Percentiles rank a stretch among this genome's conserved stretches.
Conservation (phyloP, 352 stramenopile species). For the Poterioochromonas sp. region DNA sequence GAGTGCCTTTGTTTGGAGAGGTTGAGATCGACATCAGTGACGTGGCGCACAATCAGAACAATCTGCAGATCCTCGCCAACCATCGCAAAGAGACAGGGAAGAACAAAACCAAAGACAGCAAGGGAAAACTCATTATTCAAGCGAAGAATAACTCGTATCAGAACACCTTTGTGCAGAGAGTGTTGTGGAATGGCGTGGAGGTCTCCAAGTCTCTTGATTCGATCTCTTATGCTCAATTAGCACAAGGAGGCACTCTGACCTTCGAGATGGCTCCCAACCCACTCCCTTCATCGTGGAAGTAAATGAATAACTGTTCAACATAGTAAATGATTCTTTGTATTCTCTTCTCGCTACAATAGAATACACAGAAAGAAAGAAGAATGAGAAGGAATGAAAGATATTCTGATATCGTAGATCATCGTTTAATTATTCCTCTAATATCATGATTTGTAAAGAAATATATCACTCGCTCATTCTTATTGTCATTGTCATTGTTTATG, state of each 20-base stretch:
- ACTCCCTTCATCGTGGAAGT: too few species aligned
- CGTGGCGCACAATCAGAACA: neutral
- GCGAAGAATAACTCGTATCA: neutral
- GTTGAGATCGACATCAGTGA: conserved; percentile 30
- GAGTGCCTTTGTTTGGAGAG: conserved; percentile 36
- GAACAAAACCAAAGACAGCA: neutral
- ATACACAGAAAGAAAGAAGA: too few species aligned
- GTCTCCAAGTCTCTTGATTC: neutral
- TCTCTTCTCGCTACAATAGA: too few species aligned
- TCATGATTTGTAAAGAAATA: too few species aligned
- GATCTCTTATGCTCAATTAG: conserved; percentile 38
- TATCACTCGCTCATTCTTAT: too few species aligned
- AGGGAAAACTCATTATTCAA: conserved; percentile 21
- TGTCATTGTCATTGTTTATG: too few species aligned
- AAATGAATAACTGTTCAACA: too few species aligned
- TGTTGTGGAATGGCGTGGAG: neutral
- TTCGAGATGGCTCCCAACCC: conserved; percentile 36
- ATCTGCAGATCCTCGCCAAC: neutral
- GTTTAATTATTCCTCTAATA: too few species aligned
- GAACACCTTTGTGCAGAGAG: conserved; percentile 19
- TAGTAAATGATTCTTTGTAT: too few species aligned
- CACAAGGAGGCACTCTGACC: conserved; percentile 33
- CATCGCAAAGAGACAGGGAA: neutral
- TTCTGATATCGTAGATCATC: too few species aligned
- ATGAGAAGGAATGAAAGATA: too few species aligned